Evolutionary conservation across 768 basidiomycete species (phyloP).

Genomic region (Xanthoconium purpureum): DNA sequence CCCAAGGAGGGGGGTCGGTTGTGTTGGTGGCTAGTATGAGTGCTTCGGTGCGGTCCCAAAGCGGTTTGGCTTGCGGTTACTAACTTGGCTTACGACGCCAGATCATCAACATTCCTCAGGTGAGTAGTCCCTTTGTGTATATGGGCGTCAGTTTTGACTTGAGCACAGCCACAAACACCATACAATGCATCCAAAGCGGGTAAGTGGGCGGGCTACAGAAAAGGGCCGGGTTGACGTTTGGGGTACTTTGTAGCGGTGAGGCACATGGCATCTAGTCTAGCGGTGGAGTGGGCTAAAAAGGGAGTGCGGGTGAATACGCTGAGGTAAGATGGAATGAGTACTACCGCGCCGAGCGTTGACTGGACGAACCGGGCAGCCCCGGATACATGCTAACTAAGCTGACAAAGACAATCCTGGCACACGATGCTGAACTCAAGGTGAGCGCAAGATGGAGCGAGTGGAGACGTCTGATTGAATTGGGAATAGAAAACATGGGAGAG

Average conservation of each 20-base stretch:
- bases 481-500: constrained; percentile 79
- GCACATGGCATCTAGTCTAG: constrained; percentile 90
- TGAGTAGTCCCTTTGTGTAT: constrained; percentile 24
- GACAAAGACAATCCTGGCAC: constrained; percentile 76
- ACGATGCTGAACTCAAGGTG: constrained; percentile 74
- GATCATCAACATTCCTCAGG: constrained; percentile 90
- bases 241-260: constrained; percentile 61
- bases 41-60: constrained; percentile 58
- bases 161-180: constrained; percentile 74
- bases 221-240: constrained; percentile 4
- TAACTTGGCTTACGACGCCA: constrained; percentile 29
- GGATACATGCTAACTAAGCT: constrained; percentile 95
- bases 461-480: not conserved
- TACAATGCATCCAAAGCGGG: constrained; percentile 96
- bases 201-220: constrained; percentile 26
- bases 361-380: constrained; percentile 47
- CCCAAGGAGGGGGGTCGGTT: constrained; percentile 73
- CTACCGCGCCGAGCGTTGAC: not conserved
- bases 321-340: constrained; percentile 41
- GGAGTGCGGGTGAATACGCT: constrained; percentile 83
- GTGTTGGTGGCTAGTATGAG: constrained; percentile 90
- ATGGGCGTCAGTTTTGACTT: not conserved
- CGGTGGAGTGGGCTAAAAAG: constrained; percentile 93
- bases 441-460: not conserved
- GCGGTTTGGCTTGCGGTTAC: not conserved